Base-by-base conservation (phyloP, 2,329 filamentous ascomycete genomes). In the Diaporthe sp. region DNA sequence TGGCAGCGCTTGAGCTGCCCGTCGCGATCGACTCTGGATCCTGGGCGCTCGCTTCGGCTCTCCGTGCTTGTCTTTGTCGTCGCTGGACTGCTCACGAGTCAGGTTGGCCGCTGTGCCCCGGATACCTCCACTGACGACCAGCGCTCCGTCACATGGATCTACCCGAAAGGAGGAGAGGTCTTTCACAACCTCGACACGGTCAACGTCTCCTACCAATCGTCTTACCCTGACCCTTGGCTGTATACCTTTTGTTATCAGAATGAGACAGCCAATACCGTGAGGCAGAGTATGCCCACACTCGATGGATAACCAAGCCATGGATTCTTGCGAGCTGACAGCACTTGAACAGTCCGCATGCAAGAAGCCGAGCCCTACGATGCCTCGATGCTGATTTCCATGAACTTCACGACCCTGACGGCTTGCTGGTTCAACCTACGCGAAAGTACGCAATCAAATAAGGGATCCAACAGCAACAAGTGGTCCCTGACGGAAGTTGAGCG, bases 371-470 rank as follows among this genome's bases (percentile, higher is more conserved):
- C 58, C 47, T 30, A 45, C 47, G 47, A 72, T 54, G 71, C 42
- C 28, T 72, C 33, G 25, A 40, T 57, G 25, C 45, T 72, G 22
- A 38, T 72, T 13, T 7, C 4, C 17, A 40, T 72, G 30, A 30
- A 72, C 30, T 72, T 72, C 40, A 45, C 58, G 10, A 72, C 33
- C n/a, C 7, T 25, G 33, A 55, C 57, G 3, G 22, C 61, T 19
- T 72, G 71, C 30, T 72, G 71, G 71, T 72, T 72, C 15, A 68
- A 68, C 25, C 10, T 72, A 60, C 57, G 61, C 57, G 47, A 61
- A 1, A 57, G 5, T 9, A 30, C 42, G 2, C 54, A 7, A 2
- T 38, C 33, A 1, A 57, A 57, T 25, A 30, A 8, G 12, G 71
- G 71, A 1, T 40, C 35, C 4, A 72, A 72, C 28, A 35, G 33